Evolutionary conservation across 176 grass and related monocot species (phyloP), one percentile per base, ranked within the genome.

Genomic region (Thalia dealbata): DNA sequence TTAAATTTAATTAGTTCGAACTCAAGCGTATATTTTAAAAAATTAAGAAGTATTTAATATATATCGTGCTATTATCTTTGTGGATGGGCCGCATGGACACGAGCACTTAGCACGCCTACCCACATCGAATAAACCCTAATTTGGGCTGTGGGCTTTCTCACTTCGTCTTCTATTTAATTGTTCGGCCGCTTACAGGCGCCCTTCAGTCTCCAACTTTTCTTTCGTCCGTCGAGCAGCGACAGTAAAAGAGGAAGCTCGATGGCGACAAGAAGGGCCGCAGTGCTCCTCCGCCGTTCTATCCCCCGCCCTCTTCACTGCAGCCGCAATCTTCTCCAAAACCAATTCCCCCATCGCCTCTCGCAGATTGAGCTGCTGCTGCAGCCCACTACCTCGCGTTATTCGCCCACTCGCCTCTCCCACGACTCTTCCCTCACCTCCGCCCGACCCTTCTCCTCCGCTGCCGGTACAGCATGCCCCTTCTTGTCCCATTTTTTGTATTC

Each of bases 251-350:
- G 2, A 13, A 23, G 30, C 21, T 16, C 65, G 35, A 68, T 68
- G 65, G 65, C 65, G 65, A 22, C 65, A 35, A 68, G 65, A 68
- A 68, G 35, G 65, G 8, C 11, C 43, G 65, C 21, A 19, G n/a
- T 2, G 25, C 62, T 68, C 19, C 19, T 22, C 65, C 21, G 65
- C 35, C 35, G 35, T 44, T 45, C n/a, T 19, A 5, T 22, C 18
- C 32, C 38, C 65, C 19, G 38, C 18, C n/a, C 35, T 45, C 35
- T 43, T 21, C 22, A 18, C 35, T 7, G 65, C 35, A 1, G 38
- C 21, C 65, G 9, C 65, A 23, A 32, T n/a, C 38, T 19, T 45
- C 19, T 44, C 10, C 18, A 9, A 32, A 0, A 32, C 7, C 35
- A 13, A 43, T 6, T 7, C 21, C 10, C 35, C 43, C 18, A 8